phyloP scores from a whole-genome alignment of 306 rosid genomes.

The Astragalus membranaceus region DNA sequence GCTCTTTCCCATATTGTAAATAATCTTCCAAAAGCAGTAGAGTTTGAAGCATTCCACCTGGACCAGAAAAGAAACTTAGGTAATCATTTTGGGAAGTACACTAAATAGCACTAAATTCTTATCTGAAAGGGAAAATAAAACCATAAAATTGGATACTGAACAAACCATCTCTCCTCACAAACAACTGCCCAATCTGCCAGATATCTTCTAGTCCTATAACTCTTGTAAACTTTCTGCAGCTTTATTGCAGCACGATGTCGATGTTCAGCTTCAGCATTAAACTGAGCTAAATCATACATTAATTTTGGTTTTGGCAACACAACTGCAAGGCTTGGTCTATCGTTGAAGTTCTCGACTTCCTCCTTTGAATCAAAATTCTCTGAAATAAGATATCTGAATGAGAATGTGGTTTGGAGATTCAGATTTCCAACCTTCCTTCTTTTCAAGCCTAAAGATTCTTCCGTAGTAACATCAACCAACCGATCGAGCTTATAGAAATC shows the following conservation, averaged over 20 bases:
- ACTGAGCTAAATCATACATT: no score
- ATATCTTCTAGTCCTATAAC: constrained; percentile 63
- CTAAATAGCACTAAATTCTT: not conserved
- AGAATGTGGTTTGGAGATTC: constrained; percentile 29
- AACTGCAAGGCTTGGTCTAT: not conserved
- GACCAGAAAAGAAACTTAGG: constrained; percentile 7
- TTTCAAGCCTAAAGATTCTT: constrained; percentile 11
- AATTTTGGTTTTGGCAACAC: not conserved
- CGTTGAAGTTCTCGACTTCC: not conserved
- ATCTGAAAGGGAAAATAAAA: not conserved
- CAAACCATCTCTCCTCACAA: constrained; percentile 85
- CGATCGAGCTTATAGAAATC: constrained; percentile 14
- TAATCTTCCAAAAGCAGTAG: constrained; percentile 40
- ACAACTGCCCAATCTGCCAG: constrained; percentile 83
- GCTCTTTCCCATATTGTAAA: constrained; percentile 66
- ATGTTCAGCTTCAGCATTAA: not conserved
- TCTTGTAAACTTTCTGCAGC: constrained; percentile 71
- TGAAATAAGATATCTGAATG: constrained; percentile 14
- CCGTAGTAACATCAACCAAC: not conserved
- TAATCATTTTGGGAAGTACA: not conserved
- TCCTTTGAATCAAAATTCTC: constrained; percentile 8
- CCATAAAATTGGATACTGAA: not conserved
- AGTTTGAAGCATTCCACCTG: constrained; percentile 83
- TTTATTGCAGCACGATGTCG: constrained; percentile 44
- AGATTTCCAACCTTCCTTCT: constrained; percentile 31